Base-by-base conservation (phyloP, 345 rosid species). In the Punica granatum region DNA sequence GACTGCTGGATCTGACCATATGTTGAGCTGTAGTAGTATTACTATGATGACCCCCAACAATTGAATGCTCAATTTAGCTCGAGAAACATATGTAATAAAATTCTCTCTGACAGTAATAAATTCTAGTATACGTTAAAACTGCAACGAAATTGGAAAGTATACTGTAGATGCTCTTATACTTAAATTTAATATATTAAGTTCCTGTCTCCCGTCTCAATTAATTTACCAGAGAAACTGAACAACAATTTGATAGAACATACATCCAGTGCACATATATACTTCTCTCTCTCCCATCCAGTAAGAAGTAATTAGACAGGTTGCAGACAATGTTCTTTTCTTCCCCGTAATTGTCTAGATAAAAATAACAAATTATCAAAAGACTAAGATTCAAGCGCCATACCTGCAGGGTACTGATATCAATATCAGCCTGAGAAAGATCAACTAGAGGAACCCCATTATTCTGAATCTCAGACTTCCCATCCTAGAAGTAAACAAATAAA, bases 361-460 rank as follows among this genome's bases (percentile, higher is more conserved):
- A 21, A 9, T 14, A 21, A 21, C 34, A 28, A 13, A 30, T 1
- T 44, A 43, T 30, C 25, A 36, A 41, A 25, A 21, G 26, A 66
- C 33, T 34, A 16, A 66, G 35, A 60, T 37, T 18, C 43, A 13
- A 51, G 68, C 14, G 59, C 8, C 46, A 74, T 77, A 88, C 94
- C 88, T 88, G 94, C 81, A 88, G 76, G 60, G 84, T 73, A 63
- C 73, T 72, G 59, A 80, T 70, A 69, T 85, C 89, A 78, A 82
- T 19, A 37, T 81, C 87, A 54, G 28, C 81, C 63, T 69, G 46
- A 63, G 81, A 42, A 56, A 77, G 73, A 81, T 79, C 86, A 60
- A 69, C 44, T 51, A 75, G 74, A 60, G 83, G 77, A 48, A 67
- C 62, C 60, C 80, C 81, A 49, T 67, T 26, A 43, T 73, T 74